Conservation (phyloP, 73 alveolate genomes). For the Effrenium voratum region DNA sequence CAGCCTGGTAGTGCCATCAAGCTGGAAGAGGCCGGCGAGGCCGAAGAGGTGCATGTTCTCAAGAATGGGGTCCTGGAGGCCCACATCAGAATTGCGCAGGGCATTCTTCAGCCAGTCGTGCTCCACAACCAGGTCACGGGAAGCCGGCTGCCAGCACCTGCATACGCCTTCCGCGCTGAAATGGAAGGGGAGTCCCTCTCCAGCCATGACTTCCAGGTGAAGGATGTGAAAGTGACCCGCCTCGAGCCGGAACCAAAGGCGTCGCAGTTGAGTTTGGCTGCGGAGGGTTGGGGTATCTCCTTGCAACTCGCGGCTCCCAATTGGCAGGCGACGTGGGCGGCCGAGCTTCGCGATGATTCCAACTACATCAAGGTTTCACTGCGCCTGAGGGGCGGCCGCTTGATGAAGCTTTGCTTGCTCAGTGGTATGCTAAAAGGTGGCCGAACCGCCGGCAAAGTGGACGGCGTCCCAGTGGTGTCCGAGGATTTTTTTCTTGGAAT, state of each 20-base stretch:
- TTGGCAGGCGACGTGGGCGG: slow-evolving; percentile 23
- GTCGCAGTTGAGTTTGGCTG: slow-evolving; percentile 28
- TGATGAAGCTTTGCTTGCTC: slow-evolving; percentile 28
- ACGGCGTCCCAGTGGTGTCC: slow-evolving; percentile 41
- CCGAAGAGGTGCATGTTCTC: neutral
- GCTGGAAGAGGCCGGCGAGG: neutral
- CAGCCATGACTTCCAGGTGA: neutral
- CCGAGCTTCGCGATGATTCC: slow-evolving; percentile 59
- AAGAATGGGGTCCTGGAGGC: slow-evolving; percentile 33
- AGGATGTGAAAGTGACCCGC: slow-evolving; percentile 5
- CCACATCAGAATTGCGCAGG: neutral
- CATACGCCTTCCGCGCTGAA: neutral
- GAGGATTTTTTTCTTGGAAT: slow-evolving; percentile 50
- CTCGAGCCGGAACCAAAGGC: slow-evolving; percentile 37
- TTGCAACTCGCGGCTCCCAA: neutral
- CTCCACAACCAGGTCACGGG: slow-evolving; percentile 1
- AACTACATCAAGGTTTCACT: neutral
- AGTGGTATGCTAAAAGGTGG: slow-evolving; percentile 47
- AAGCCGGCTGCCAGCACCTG: slow-evolving; percentile 21
- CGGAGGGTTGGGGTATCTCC: slow-evolving; percentile 31
- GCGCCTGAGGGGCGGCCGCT: neutral
- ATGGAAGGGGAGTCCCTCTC: neutral
- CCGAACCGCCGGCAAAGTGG: slow-evolving; percentile 17
- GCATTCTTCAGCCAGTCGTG: slow-evolving; percentile 15
- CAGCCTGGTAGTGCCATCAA: slow-evolving; percentile 56